Percentiles rank a stretch among this genome's conserved stretches.
Evolutionary conservation across 2,329 filamentous ascomycete genomes (phyloP).

Genomic region (Paramyrothecium sp.): DNA sequence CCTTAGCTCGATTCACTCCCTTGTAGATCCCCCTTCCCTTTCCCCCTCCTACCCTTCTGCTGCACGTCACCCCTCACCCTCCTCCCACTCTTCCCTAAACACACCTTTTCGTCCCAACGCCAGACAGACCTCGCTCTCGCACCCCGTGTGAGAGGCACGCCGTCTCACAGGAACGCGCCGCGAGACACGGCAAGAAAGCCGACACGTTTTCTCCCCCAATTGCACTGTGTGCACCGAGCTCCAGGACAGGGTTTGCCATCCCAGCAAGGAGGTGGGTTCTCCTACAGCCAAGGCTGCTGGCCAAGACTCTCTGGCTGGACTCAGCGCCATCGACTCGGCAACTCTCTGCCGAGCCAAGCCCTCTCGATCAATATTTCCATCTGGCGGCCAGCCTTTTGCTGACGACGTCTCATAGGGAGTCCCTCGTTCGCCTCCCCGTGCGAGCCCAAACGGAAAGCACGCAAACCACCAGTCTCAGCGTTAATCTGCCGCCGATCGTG

Average conservation of each 20-base stretch:
- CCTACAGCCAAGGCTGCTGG: neutral
- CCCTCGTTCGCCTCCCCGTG: no score
- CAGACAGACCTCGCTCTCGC: no score
- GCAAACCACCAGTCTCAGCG: no score
- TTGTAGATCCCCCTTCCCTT: neutral
- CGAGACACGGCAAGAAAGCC: neutral
- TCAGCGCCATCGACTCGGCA: neutral
- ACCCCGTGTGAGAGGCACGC: no score
- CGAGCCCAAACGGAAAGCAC: no score
- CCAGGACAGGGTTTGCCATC: neutral
- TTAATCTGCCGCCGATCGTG: no score
- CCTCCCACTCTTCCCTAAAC: neutral
- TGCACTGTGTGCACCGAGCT: neutral
- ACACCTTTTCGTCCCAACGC: neutral
- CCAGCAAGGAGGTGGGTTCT: neutral
- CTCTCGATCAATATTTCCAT: neutral
- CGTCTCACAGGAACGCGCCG: no score
- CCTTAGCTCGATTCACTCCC: neutral
- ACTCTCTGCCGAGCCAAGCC: slow-evolving; percentile 2
- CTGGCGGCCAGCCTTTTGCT: neutral
- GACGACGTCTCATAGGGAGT: no score
- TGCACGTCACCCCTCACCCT: neutral
- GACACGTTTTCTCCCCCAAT: neutral
- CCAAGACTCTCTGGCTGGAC: neutral
- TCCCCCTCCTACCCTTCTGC: neutral